Conservation (phyloP, 2,329 filamentous ascomycete genomes). For the Phoma herbarum region DNA sequence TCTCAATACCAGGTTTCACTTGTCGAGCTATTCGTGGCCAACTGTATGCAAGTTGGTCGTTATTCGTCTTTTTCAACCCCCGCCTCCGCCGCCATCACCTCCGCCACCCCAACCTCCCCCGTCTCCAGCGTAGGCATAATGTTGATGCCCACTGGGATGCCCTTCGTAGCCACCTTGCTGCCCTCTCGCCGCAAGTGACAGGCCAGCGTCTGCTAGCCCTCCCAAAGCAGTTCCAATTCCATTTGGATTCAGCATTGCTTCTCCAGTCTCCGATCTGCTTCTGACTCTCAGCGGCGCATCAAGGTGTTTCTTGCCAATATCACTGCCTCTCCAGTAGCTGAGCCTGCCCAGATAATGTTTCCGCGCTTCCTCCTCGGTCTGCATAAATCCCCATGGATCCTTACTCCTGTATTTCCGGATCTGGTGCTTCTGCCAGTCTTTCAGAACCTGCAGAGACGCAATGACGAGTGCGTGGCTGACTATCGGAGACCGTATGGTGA, state of each 20-base stretch:
- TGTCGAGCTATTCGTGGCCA: neutral
- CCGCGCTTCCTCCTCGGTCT: conserved; percentile 34
- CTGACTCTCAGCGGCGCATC: conserved; percentile 18
- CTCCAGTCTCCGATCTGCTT: conserved; percentile 23
- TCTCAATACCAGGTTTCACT: too few species aligned
- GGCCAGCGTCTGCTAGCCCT: conserved; percentile 24
- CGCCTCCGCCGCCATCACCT: conserved; percentile 13
- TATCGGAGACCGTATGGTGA: conserved; percentile 35
- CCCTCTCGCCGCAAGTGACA: conserved; percentile 22
- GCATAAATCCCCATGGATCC: conserved; percentile 30
- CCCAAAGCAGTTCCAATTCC: conserved; percentile 20
- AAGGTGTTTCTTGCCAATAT: conserved; percentile 25
- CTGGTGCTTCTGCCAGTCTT: conserved; percentile 46
- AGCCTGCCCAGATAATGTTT: conserved; percentile 34
- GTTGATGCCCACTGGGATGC: conserved; percentile 14
- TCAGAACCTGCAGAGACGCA: conserved; percentile 45
- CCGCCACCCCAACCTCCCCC: conserved; percentile 18
- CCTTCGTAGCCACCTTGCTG: conserved; percentile 21
- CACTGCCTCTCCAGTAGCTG: conserved; percentile 39
- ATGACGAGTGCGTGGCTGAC: conserved; percentile 42
- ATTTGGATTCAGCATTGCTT: conserved; percentile 10
- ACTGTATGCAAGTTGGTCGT: neutral
- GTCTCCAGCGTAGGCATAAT: conserved; percentile 9
- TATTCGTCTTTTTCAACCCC: neutral
- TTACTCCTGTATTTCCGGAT: conserved; percentile 34